phyloP scores from a whole-genome alignment of 2,329 filamentous ascomycete species.

The Emergomyces orientalis region DNA sequence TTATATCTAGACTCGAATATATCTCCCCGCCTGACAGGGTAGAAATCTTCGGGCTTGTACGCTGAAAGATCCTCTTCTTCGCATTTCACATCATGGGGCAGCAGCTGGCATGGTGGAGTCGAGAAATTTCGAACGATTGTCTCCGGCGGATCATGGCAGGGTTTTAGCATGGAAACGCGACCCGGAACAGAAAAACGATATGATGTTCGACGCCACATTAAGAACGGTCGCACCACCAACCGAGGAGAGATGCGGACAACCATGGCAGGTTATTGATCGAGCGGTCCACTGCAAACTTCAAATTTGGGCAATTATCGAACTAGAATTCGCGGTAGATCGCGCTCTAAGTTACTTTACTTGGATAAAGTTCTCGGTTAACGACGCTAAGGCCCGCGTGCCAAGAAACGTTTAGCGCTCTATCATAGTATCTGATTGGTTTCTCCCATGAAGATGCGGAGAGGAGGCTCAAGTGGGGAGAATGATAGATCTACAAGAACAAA shows the following conservation, averaged over 20 bases:
- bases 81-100: background rate
- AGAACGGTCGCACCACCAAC: background rate
- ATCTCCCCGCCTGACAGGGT: slow-evolving; percentile 4
- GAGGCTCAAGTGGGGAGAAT: too few relatives aligned
- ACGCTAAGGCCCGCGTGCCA: too few relatives aligned
- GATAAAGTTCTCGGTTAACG: too few relatives aligned
- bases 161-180: background rate
- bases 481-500: too few relatives aligned
- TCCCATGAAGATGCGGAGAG: too few relatives aligned
- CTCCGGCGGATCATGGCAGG: background rate
- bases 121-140: background rate
- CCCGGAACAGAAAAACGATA: background rate
- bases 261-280: background rate
- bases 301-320: too few relatives aligned
- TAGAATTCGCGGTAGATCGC: too few relatives aligned
- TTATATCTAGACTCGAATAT: slow-evolving; percentile 9
- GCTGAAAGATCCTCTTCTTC: slow-evolving; percentile 6
- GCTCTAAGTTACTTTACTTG: too few relatives aligned
- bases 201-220: background rate
- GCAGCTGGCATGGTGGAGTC: background rate
- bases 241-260: background rate
- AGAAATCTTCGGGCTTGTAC: slow-evolving; percentile 5
- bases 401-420: too few relatives aligned
- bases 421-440: too few relatives aligned
- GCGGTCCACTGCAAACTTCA: too few relatives aligned